Conservation (phyloP, 1,139 yeast genomes). For the Groenewaldozyma auringiensis region DNA sequence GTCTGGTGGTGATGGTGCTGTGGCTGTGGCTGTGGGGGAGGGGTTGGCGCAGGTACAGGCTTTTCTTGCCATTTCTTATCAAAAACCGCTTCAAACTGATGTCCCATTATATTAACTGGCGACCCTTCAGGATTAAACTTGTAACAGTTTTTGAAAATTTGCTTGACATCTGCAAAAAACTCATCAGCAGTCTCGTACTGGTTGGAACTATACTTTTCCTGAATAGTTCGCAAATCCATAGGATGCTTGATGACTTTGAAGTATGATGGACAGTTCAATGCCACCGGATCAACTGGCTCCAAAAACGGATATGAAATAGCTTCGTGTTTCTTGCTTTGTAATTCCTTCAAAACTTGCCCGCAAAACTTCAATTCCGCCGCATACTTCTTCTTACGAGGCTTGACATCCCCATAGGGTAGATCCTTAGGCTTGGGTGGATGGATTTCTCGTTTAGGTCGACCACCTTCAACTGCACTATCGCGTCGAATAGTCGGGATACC, state of each 20-base stretch:
- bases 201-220: constrained; percentile 71
- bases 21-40: constrained; percentile 42
- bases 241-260: constrained; percentile 80
- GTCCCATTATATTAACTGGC: constrained; percentile 94
- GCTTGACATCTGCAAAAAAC: constrained; percentile 72
- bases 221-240: constrained; percentile 89
- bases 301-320: constrained; percentile 82
- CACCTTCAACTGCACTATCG: constrained; percentile 51
- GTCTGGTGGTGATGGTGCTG: constrained; percentile 32
- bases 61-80: constrained; percentile 84
- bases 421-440: constrained; percentile 97
- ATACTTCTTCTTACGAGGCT: constrained; percentile 87
- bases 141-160: constrained; percentile 84
- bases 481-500: constrained; percentile 56
- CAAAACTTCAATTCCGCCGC: constrained; percentile 88
- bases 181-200: constrained; percentile 85
- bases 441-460: constrained; percentile 88
- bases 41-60: constrained; percentile 68
- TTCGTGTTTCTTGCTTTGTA: constrained; percentile 75
- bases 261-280: constrained; percentile 86
- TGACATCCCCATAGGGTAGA: constrained; percentile 66
- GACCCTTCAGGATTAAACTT: constrained; percentile 92
- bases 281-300: constrained; percentile 92
- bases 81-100: constrained; percentile 74
- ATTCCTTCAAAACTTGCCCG: constrained; percentile 72